Percentiles rank a stretch among this genome's conserved stretches.
phyloP scores from a whole-genome alignment of 2,329 filamentous ascomycete genomes.

The Sarocladium brachiariae region DNA sequence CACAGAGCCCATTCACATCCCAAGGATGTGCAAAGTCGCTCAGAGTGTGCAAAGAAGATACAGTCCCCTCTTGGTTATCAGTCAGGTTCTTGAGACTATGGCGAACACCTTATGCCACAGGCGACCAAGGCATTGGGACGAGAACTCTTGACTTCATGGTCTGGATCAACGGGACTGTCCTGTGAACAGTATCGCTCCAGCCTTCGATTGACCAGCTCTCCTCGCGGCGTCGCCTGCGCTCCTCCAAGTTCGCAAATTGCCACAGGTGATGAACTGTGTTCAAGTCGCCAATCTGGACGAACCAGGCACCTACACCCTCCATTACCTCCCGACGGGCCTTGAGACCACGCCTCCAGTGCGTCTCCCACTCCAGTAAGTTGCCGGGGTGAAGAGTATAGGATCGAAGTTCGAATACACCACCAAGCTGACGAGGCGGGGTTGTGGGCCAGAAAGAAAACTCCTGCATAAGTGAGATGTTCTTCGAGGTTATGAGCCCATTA shows the following conservation, averaged over 20 bases:
- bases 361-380: constrained; percentile 97
- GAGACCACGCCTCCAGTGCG: constrained; percentile 89
- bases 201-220: constrained; percentile 93
- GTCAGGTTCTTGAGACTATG: neutral
- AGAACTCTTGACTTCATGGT: constrained; percentile 91
- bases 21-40: neutral
- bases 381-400: constrained; percentile 96
- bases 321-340: constrained; percentile 91
- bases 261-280: constrained; percentile 98
- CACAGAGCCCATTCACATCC: neutral
- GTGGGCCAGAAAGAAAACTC: constrained; percentile 99
- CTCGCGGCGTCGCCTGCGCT: constrained; percentile 82
- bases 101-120: constrained; percentile 61
- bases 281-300: constrained; percentile 93
- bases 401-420: constrained; percentile 89
- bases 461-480: constrained; percentile 91
- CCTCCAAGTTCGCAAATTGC: constrained; percentile 96
- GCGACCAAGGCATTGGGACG: constrained; percentile 94
- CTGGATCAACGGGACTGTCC: constrained; percentile 95
- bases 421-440: constrained; percentile 78
- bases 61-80: neutral
- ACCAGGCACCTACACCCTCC: constrained; percentile 98
- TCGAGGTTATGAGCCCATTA: constrained; percentile 74
- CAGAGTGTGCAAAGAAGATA: constrained; percentile 10
- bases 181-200: constrained; percentile 96